These are phyloP conservation scores for Acarospora socialis DNA, from an alignment of 2,329 filamentous ascomycete species.

Conservation along the genomic window DNA sequence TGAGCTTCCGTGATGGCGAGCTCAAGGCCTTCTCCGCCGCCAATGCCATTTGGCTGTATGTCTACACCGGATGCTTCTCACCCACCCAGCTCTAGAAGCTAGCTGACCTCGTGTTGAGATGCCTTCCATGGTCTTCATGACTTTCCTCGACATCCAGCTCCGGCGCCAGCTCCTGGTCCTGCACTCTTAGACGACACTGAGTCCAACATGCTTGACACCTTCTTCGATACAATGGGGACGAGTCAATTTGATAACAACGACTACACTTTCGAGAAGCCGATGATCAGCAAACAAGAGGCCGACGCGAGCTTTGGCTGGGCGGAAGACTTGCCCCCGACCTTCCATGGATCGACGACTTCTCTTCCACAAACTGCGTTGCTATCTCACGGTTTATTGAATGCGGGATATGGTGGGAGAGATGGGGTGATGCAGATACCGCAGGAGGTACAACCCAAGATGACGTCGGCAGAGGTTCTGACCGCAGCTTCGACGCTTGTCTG, in stretches of 20 bases:
- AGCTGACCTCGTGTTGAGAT: constrained; percentile 15
- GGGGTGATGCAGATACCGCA: constrained; percentile 17
- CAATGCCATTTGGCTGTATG: constrained; percentile 55
- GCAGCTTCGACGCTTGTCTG: constrained; percentile 40
- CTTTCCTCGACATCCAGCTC: constrained; percentile 2
- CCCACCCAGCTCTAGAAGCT: constrained; percentile 7
- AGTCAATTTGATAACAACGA: constrained; percentile 25
- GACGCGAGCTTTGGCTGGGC: constrained; percentile 24
- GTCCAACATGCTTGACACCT: neutral
- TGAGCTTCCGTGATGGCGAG: too few relatives aligned
- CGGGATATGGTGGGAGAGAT: constrained; percentile 13
- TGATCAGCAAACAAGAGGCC: constrained; percentile 18
- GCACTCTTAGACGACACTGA: constrained; percentile 1
- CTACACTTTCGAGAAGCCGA: constrained; percentile 22
- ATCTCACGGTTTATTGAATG: constrained; percentile 18
- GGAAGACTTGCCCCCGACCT: constrained; percentile 44
- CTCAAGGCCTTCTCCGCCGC: constrained; percentile 32
- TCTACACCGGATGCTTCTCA: constrained; percentile 14
- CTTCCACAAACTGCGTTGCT: constrained; percentile 38
- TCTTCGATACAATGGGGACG: constrained; percentile 17
- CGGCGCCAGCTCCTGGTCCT: constrained; percentile 1
- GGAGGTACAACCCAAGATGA: constrained; percentile 16
- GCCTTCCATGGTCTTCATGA: constrained; percentile 35
- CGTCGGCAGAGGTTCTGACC: constrained; percentile 43
- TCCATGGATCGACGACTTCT: constrained; percentile 52